Base-by-base conservation (phyloP, 352 stramenopile genomes). In the Globisporangium takayamanum region DNA sequence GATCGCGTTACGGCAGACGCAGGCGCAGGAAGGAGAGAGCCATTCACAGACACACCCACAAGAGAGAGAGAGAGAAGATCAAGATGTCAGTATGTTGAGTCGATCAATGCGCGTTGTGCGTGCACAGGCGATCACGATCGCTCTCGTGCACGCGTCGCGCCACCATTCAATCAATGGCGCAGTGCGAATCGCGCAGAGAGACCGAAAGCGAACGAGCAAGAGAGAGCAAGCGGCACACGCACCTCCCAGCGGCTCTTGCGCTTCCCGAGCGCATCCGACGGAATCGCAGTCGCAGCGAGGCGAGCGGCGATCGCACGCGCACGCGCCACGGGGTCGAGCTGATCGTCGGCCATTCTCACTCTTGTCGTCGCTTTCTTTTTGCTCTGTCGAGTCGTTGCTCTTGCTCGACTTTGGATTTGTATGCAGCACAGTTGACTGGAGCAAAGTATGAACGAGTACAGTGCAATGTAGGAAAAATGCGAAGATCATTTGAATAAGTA, bases 231-330 rank as follows among this genome's bases (percentile, higher is more conserved):
- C 11, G 7, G 28, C 50, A 30, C 11, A 76, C 81, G 65, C 51
- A 89, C 85, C 76, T 92, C 84, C 79, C 84, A 93, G 8, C 83
- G 81, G 53, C 74, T 93, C 72, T 93, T 94, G 52, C 86, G 71
- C 68, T 95, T 95, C 47, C 86, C 86, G 18, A 93, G 68, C 4
- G 69, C 60, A 59, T 91, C 82, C 28, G 74, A 73, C 0, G 84
- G 84, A 48, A 92, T 85, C n/a, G 79, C 80, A 5, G 77, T 63
- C 8, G 84, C 78, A 12, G 81, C 82, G 53, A 95, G 64, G 55
- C 86, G 81, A 41, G 86, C 86, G 4, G 86, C 86, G 63, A 95
- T 95, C 61, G 84, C 86, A 5, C 85, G 80, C 55, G 86, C 86
- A 49, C 81, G 79, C 16, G 84, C 86, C 42, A 94, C 86, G 8